A percentile compares a stretch with the other conserved stretches of the same genome.
These are phyloP conservation scores for Termitomyces heimii DNA, from an alignment of 768 basidiomycete species.

Conservation along the genomic window DNA sequence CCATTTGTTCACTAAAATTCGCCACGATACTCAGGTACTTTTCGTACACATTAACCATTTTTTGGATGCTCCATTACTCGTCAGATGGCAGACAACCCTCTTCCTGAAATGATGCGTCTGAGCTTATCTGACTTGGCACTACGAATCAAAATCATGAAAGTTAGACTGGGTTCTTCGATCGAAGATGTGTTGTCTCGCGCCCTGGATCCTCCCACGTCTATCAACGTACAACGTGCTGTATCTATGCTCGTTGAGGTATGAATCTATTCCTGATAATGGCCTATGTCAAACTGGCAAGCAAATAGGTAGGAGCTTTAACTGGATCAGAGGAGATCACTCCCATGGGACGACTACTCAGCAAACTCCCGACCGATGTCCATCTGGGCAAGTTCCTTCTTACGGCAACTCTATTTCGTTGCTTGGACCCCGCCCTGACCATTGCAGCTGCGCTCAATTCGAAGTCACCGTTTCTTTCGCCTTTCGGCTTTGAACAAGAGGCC, in stretches of 20 bases:
- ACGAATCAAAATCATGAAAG: slow-evolving; percentile 90
- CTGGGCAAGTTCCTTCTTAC: slow-evolving; percentile 89
- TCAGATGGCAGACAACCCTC: slow-evolving; percentile 83
- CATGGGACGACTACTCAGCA: slow-evolving; percentile 85
- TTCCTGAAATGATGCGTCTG: slow-evolving; percentile 93
- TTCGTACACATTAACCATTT: slow-evolving; percentile 6
- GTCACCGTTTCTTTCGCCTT: slow-evolving; percentile 86
- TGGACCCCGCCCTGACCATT: slow-evolving; percentile 96
- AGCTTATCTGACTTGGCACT: slow-evolving; percentile 89
- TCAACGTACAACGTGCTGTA: slow-evolving; percentile 89
- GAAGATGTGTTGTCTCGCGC: slow-evolving; percentile 87
- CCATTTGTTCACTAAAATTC: slow-evolving; percentile 87
- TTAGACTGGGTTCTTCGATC: slow-evolving; percentile 78
- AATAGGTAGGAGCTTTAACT: slow-evolving; percentile 81
- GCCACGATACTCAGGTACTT: slow-evolving; percentile 72
- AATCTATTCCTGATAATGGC: background rate
- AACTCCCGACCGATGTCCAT: slow-evolving; percentile 93
- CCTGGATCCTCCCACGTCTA: slow-evolving; percentile 79
- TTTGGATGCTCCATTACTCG: background rate
- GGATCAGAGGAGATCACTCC: slow-evolving; percentile 87
- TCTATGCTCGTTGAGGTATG: slow-evolving; percentile 83
- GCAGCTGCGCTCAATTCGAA: slow-evolving; percentile 91
- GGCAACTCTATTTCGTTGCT: slow-evolving; percentile 78
- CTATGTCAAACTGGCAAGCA: background rate
- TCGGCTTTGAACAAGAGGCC: slow-evolving; percentile 84